These are phyloP conservation scores for Fusarium sororula DNA, from an alignment of 2,329 filamentous ascomycete genomes.

Conservation along the genomic window DNA sequence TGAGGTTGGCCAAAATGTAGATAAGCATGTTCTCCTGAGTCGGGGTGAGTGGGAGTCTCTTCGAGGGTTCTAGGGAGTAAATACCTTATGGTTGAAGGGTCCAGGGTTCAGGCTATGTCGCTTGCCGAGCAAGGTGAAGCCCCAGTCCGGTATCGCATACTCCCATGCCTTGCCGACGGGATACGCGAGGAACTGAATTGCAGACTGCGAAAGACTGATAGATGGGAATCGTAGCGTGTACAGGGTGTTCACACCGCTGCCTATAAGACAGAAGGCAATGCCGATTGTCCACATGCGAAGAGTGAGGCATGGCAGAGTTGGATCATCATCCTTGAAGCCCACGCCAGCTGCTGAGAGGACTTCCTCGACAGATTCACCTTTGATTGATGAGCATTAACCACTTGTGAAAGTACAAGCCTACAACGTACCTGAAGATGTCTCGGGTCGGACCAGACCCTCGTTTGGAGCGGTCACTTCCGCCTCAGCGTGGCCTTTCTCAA, in stretches of 20 bases:
- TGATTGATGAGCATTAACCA: not conserved
- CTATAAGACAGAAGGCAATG: conserved; percentile 49
- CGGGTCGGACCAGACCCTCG: not conserved
- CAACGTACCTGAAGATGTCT: conserved; percentile 10
- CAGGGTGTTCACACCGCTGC: conserved; percentile 52
- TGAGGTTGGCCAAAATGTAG: conserved; percentile 65
- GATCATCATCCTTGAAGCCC: conserved; percentile 42
- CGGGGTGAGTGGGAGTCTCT: accelerated
- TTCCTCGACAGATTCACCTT: conserved; percentile 32
- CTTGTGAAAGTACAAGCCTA: accelerated
- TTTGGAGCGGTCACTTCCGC: not conserved
- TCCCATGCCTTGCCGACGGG: conserved; percentile 54
- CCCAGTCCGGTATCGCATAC: conserved; percentile 44
- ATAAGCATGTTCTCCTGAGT: conserved; percentile 61
- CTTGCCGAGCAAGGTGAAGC: conserved; percentile 37
- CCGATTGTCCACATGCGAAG: conserved; percentile 52
- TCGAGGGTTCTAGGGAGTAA: accelerated
- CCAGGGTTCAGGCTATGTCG: conserved; percentile 52
- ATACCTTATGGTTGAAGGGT: conserved; percentile 48
- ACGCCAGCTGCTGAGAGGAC: conserved; percentile 45
- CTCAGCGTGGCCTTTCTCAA: not conserved
- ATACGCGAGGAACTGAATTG: conserved; percentile 55
- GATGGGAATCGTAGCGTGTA: conserved; percentile 51
- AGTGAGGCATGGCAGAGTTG: conserved; percentile 47
- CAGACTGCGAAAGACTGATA: conserved; percentile 46